A percentile compares a stretch with the other conserved stretches of the same genome.
phyloP scores from a whole-genome alignment of 1,139 yeast genomes.

The Nakaseomyces bracarensis region DNA sequence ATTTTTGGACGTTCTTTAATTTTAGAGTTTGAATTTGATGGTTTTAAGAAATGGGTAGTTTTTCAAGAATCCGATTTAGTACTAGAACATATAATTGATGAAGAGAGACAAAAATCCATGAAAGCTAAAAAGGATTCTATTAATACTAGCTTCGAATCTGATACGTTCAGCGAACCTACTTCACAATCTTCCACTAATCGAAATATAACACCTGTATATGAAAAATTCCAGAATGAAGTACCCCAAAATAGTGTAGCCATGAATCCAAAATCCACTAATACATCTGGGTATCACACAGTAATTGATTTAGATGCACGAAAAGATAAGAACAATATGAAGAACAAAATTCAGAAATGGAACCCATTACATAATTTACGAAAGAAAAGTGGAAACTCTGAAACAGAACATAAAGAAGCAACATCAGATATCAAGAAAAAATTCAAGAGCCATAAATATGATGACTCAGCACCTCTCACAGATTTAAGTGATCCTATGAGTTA shows the following conservation, averaged over 20 bases:
- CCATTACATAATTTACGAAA: constrained; percentile 24
- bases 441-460: constrained; percentile 6
- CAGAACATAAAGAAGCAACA: not conserved
- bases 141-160: constrained; percentile 1
- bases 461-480: constrained; percentile 10
- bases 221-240: constrained; percentile 21
- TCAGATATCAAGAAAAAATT: not conserved
- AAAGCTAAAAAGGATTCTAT: constrained; percentile 11
- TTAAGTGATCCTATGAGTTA: constrained; percentile 17
- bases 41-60: constrained; percentile 77
- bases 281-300: constrained; percentile 21
- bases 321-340: constrained; percentile 19
- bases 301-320: constrained; percentile 11
- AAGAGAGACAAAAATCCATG: constrained; percentile 11
- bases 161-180: not conserved
- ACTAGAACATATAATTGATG: constrained; percentile 33
- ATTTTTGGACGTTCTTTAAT: constrained; percentile 76
- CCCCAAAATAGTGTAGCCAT: constrained; percentile 10
- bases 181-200: constrained; percentile 10
- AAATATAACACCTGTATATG: constrained; percentile 16
- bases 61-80: constrained; percentile 59
- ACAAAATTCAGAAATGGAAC: constrained; percentile 26
- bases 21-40: constrained; percentile 59
- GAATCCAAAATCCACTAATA: constrained; percentile 5
- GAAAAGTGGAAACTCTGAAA: constrained; percentile 14